Percentiles rank a stretch among this genome's conserved stretches.
These are phyloP conservation scores for Wakefieldia striispora DNA, from an alignment of 768 basidiomycete species.

Conservation along the genomic window DNA sequence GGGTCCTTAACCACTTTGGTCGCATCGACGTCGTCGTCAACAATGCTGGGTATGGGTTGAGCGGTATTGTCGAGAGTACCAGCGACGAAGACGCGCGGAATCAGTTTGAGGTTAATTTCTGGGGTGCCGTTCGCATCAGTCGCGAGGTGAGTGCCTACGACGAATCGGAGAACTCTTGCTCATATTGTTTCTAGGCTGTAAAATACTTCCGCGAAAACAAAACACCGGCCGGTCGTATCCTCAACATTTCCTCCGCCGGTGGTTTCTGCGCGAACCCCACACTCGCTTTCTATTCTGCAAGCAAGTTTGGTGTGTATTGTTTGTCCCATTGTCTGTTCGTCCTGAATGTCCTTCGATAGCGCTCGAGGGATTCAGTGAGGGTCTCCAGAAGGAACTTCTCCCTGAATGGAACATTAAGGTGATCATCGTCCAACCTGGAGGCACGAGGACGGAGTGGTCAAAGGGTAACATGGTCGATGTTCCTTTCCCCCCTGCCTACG, in stretches of 20 bases:
- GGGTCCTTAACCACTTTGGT: slow-evolving; percentile 25
- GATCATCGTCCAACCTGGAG: slow-evolving; percentile 21
- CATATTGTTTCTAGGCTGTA: slow-evolving; percentile 13
- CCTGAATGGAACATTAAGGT: slow-evolving; percentile 30
- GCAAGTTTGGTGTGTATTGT: slow-evolving; percentile 20
- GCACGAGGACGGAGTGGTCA: slow-evolving; percentile 19
- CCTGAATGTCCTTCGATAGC: slow-evolving; percentile 7
- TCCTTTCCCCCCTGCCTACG: slow-evolving; percentile 15
- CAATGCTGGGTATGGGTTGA: slow-evolving; percentile 30
- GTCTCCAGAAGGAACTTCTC: slow-evolving; percentile 19
- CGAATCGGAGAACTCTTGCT: background rate
- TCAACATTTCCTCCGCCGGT: slow-evolving; percentile 21
- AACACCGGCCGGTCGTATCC: slow-evolving; percentile 17
- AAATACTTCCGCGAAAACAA: slow-evolving; percentile 32
- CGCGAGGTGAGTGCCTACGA: slow-evolving; percentile 15
- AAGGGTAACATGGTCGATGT: slow-evolving; percentile 18
- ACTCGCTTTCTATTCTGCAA: slow-evolving; percentile 20
- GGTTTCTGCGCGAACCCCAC: slow-evolving; percentile 18
- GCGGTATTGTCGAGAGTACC: slow-evolving; percentile 26
- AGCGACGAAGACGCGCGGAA: slow-evolving; percentile 25
- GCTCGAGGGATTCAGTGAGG: slow-evolving; percentile 27
- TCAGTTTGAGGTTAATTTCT: slow-evolving; percentile 35
- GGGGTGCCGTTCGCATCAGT: slow-evolving; percentile 27
- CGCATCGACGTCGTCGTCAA: slow-evolving; percentile 34
- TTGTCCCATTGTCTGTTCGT: too few relatives aligned